Percentiles rank a stretch among this genome's conserved stretches.
phyloP scores from a whole-genome alignment of 345 rosid genomes.

The Populus davidiana region DNA sequence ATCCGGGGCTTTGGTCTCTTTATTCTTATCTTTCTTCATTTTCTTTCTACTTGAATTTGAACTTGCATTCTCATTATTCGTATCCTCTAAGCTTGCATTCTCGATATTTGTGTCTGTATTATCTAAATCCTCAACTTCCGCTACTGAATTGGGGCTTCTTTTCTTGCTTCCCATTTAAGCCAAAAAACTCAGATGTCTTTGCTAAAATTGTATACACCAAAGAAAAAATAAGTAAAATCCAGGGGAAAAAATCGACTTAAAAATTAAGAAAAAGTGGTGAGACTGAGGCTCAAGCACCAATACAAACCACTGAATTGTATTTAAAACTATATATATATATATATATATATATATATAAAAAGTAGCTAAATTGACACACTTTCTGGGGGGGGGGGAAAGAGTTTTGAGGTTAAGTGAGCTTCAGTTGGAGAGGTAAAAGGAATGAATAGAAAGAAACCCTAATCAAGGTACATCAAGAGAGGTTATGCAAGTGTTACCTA shows the following conservation, averaged over 20 bases:
- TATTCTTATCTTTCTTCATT: slow-evolving; percentile 31
- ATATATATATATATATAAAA: background rate
- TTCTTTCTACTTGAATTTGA: slow-evolving; percentile 35
- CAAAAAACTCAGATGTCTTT: background rate
- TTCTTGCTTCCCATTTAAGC: slow-evolving; percentile 58
- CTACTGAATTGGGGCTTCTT: slow-evolving; percentile 40
- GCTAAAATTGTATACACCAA: background rate
- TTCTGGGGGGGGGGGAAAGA: background rate
- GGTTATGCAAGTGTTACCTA: background rate
- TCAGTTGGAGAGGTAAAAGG: background rate
- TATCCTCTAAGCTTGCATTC: slow-evolving; percentile 23
- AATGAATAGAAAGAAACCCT: background rate
- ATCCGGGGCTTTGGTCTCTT: background rate
- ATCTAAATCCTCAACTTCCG: slow-evolving; percentile 25
- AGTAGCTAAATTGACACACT: no score
- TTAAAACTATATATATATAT: background rate
- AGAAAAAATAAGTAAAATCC: background rate
- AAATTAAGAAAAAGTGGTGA: background rate
- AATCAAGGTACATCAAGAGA: background rate
- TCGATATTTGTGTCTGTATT: slow-evolving; percentile 16
- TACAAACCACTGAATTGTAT: background rate
- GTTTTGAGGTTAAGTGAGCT: background rate
- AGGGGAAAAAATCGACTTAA: background rate
- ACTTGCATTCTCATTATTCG: background rate
- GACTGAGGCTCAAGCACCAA: background rate